Conservation (phyloP, 441 rosid species). For the Caryocar brasiliense region DNA sequence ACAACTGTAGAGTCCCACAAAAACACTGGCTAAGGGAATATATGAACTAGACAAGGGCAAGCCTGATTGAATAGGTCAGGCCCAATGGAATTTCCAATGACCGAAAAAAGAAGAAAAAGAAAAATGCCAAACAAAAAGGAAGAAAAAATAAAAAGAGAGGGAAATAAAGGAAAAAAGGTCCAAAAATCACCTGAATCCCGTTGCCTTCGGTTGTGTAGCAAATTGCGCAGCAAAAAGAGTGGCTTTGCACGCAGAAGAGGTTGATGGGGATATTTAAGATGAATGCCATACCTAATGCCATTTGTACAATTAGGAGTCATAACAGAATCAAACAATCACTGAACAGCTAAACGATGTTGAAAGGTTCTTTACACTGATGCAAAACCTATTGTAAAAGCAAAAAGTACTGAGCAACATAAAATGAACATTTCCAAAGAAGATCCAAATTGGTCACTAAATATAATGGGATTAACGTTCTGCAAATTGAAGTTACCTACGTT, state of each 20-base stretch:
- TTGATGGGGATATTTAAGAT: slow-evolving; percentile 58
- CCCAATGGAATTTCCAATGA: no score
- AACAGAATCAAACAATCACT: slow-evolving; percentile 4
- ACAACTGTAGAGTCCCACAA: no score
- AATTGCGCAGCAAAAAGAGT: slow-evolving; percentile 60
- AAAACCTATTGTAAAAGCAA: not conserved
- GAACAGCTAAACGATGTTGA: not conserved
- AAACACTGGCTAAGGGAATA: no score
- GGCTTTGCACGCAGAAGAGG: slow-evolving; percentile 76
- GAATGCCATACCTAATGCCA: slow-evolving; percentile 53
- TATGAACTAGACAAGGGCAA: no score
- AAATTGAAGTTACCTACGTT: slow-evolving; percentile 40
- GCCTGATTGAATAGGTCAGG: no score
- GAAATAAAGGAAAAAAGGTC: slow-evolving; percentile 6
- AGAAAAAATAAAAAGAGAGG: slow-evolving; percentile 1
- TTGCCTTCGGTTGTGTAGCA: slow-evolving; percentile 65
- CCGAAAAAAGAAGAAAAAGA: no score
- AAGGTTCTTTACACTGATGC: not conserved
- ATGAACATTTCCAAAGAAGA: no score
- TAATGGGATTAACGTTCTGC: not conserved
- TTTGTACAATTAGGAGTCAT: not conserved
- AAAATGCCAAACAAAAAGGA: slow-evolving; percentile 2
- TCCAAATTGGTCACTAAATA: no score
- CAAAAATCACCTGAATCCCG: slow-evolving; percentile 46
- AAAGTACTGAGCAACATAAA: slow-evolving; percentile 1